Base-by-base conservation (phyloP, 164 flowering plant species). In the Aristolochia californica region DNA sequence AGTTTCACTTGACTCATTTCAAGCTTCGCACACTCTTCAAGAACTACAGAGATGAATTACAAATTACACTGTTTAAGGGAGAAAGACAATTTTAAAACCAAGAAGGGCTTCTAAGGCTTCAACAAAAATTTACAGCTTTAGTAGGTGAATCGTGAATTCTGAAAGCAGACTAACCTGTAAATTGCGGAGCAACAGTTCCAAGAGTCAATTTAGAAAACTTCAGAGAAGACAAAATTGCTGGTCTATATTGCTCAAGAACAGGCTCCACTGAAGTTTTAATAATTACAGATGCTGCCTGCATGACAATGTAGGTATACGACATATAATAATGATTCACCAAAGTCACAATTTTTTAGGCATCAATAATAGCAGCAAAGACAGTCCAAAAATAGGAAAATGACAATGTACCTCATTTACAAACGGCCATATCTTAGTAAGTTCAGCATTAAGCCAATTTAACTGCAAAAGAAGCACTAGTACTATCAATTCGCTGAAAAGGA, bases 111-210 rank as follows among this genome's bases (percentile, higher is more conserved):
- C 34, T 28, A 28, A 7, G 34, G 5, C 7, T 7, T 28, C 34
- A 28, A 28, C 34, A 28, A 28, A 28, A 28, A 2, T 28, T 34
- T 2, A 34, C 40, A 34, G 40, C 40, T 34, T 5, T 34, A 34
- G 40, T 34, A 8, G 10, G 40, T 5, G 10, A 34, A 34, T 34
- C 40, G 10, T 34, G 40, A 2, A 8, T 34, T 34, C 40, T 12
- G 27, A 50, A 22, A 16, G 25, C n/a, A 14, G 28, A 66, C 82
- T 56, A 69, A 93, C 99, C 99, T 74, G 97, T 94, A 63, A 94
- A 94, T 45, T 94, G 97, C 5, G 99, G 99, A 7, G 99, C 95
- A 47, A 94, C 93, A n/a, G 96, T 88, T 15, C 99, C 99, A 68
- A 94, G 99, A 22, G 99, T 90, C 24, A 94, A 72, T 84, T 82